A percentile compares a stretch with the other conserved stretches of the same genome.
Conservation (phyloP, 305 asterid species). For the Solanum chacoense region DNA sequence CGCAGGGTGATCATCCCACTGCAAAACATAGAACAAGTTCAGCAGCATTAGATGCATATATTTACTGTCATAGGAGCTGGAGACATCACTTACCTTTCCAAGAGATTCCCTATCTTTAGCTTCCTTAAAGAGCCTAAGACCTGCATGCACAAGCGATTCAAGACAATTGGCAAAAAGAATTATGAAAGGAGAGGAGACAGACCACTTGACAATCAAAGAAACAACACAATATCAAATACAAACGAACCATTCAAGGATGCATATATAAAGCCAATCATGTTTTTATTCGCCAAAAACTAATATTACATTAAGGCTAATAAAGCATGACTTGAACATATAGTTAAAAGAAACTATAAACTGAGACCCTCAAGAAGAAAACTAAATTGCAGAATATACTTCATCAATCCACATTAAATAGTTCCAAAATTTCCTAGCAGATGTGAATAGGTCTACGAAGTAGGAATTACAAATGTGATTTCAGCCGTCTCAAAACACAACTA, state of each 20-base stretch:
- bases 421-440: not conserved
- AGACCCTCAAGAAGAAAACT: not conserved
- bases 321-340: not conserved
- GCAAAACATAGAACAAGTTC: conserved; percentile 16
- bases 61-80: conserved; percentile 6
- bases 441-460: not conserved
- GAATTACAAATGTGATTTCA: conserved; percentile 3
- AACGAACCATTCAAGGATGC: not conserved
- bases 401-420: not conserved
- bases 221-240: not conserved
- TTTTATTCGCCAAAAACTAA: not conserved
- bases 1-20: conserved; percentile 99
- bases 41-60: conserved; percentile 6
- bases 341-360: not conserved
- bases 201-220: not conserved
- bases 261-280: not conserved
- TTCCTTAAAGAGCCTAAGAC: conserved; percentile 91
- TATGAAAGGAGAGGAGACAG: not conserved
- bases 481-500: conserved; percentile 10
- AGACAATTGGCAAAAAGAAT: not conserved
- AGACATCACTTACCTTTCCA: conserved; percentile 44
- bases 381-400: not conserved
- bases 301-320: not conserved
- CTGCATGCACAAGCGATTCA: conserved; percentile 34
- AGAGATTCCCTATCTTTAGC: conserved; percentile 75